Percentiles rank a stretch among this genome's conserved stretches.
These are phyloP conservation scores for Neurospora cerealis DNA, from an alignment of 495 filamentous ascomycete genomes.

Conservation along the genomic window DNA sequence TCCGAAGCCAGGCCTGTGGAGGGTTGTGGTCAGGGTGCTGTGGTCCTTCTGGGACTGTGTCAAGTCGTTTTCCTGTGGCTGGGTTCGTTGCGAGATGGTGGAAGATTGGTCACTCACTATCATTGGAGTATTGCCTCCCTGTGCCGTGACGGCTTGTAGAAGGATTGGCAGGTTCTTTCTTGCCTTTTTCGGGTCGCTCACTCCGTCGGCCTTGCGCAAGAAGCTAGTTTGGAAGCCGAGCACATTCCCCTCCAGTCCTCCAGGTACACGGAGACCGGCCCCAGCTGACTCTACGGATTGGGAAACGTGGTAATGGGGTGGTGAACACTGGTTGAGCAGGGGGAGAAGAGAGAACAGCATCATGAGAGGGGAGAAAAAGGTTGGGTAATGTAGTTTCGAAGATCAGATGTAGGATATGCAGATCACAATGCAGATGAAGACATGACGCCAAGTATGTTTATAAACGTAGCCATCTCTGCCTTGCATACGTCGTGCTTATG, in stretches of 20 bases:
- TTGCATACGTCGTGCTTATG: background rate
- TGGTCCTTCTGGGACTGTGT: background rate
- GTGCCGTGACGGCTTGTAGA: background rate
- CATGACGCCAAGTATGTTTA: background rate
- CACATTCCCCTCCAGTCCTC: background rate
- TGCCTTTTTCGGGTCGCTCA: background rate
- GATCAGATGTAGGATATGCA: background rate
- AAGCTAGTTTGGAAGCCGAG: background rate
- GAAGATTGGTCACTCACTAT: background rate
- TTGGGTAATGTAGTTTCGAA: background rate
- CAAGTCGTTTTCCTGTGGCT: background rate
- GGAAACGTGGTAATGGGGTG: background rate
- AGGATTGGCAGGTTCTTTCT: background rate
- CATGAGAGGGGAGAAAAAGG: too few species aligned
- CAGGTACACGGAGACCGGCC: background rate
- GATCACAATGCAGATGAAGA: background rate
- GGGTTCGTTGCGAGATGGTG: rapidly evolving
- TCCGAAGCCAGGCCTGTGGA: background rate
- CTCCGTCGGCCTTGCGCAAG: background rate
- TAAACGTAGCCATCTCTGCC: background rate
- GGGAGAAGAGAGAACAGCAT: too few species aligned
- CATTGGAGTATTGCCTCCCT: background rate
- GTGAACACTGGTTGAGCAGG: too few species aligned
- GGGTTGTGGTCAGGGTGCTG: background rate
- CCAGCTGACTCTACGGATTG: background rate